These are phyloP conservation scores for Dactylonectria estremocensis DNA, from an alignment of 2,329 filamentous ascomycete species.

Conservation along the genomic window DNA sequence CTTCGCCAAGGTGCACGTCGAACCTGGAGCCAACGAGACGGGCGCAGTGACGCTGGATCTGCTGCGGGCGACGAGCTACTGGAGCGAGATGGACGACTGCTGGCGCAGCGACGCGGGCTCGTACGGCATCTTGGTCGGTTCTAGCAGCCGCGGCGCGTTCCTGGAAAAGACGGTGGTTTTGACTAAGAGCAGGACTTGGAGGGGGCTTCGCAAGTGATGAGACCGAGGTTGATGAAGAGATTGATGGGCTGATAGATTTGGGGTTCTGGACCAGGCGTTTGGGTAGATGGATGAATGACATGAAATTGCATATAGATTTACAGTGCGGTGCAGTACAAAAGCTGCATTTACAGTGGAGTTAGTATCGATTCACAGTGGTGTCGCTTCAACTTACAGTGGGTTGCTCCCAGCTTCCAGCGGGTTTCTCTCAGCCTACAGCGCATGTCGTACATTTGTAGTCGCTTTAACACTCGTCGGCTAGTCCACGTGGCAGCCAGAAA, in stretches of 20 bases:
- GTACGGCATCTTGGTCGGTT: constrained; percentile 57
- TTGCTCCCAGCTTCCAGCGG: no score
- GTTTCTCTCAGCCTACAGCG: no score
- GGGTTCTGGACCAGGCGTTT: background rate
- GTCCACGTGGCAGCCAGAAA: no score
- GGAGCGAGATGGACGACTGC: constrained; percentile 57
- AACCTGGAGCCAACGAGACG: constrained; percentile 52
- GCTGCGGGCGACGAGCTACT: constrained; percentile 47
- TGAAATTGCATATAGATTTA: no score
- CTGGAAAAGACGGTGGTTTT: constrained; percentile 34
- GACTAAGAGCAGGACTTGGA: constrained; percentile 34
- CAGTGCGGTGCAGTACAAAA: no score
- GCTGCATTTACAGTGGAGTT: no score
- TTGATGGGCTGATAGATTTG: background rate
- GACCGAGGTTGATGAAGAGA: no score
- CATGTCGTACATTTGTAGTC: no score
- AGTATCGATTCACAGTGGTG: no score
- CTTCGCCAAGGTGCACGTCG: constrained; percentile 59
- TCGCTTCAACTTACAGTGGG: no score
- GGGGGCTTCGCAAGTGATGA: constrained; percentile 30
- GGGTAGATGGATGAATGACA: background rate
- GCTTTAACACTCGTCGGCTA: no score
- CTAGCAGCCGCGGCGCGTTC: constrained; percentile 47
- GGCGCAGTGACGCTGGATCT: constrained; percentile 51
- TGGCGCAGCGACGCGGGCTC: constrained; percentile 57